Evolutionary conservation across 495 filamentous ascomycete genomes (phyloP).

Genomic region (Jackrogersella multiformis): DNA sequence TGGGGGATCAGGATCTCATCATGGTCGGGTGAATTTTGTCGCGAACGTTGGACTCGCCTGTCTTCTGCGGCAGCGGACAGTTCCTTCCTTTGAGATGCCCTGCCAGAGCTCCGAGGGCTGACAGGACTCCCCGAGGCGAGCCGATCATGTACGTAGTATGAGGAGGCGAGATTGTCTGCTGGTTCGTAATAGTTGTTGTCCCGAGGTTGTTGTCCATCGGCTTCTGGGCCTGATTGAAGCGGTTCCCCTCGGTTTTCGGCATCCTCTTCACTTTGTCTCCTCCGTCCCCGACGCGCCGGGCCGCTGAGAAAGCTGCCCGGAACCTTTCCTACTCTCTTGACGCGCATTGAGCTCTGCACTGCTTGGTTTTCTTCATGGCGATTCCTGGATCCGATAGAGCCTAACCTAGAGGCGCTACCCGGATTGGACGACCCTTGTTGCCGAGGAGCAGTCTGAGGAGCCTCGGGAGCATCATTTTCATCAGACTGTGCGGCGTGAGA

Average conservation of each 20-base stretch:
- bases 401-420: slow-evolving; percentile 61
- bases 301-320: slow-evolving; percentile 78
- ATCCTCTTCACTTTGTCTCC: slow-evolving; percentile 79
- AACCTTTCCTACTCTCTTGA: slow-evolving; percentile 76
- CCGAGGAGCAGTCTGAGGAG: slow-evolving; percentile 53
- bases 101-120: slow-evolving; percentile 49
- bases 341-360: slow-evolving; percentile 72
- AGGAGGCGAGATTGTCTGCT: slow-evolving; percentile 47
- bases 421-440: slow-evolving; percentile 44
- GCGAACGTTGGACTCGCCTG: slow-evolving; percentile 12
- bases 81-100: slow-evolving; percentile 48
- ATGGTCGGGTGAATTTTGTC: slow-evolving; percentile 41
- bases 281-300: slow-evolving; percentile 74
- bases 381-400: slow-evolving; percentile 57
- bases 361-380: slow-evolving; percentile 66
- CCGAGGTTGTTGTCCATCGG: slow-evolving; percentile 47
- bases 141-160: slow-evolving; percentile 52
- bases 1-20: slow-evolving; percentile 56
- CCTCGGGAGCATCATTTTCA: slow-evolving; percentile 53
- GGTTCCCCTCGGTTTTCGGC: slow-evolving; percentile 53
- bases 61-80: slow-evolving; percentile 31
- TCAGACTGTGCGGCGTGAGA: slow-evolving; percentile 37
- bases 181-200: slow-evolving; percentile 31
- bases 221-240: slow-evolving; percentile 48
- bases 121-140: slow-evolving; percentile 57